A percentile compares a stretch with the other conserved stretches of the same genome.
Conservation (phyloP, 2,329 filamentous ascomycete species). For the Lachnellula suecica region DNA sequence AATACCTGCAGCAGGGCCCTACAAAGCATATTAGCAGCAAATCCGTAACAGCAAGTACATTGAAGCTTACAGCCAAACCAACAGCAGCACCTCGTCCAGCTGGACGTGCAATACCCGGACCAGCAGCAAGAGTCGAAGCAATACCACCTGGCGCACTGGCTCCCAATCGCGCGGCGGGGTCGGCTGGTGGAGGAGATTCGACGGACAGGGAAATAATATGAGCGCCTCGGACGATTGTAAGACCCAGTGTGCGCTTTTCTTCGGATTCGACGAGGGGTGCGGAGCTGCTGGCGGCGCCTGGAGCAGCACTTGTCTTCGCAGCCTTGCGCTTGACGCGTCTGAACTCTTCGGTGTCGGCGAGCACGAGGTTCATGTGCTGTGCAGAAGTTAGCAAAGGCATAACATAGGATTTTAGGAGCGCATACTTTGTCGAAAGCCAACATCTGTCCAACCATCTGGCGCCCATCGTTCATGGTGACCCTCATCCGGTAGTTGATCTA, state of each 20-base stretch:
- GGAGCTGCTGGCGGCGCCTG: constrained; percentile 53
- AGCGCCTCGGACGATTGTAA: constrained; percentile 91
- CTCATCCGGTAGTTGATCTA: constrained; percentile 99
- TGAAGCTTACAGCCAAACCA: constrained; percentile 68
- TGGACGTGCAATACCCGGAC: constrained; percentile 86
- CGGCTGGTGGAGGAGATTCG: constrained; percentile 91
- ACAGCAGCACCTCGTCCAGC: constrained; percentile 82
- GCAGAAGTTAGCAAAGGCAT: constrained; percentile 14
- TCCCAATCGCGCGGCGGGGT: constrained; percentile 86
- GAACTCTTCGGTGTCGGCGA: constrained; percentile 98
- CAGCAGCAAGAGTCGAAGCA: constrained; percentile 69
- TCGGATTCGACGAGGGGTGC: constrained; percentile 79
- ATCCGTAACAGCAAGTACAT: constrained; percentile 2
- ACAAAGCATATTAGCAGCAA: constrained; percentile 28
- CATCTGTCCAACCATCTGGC: constrained; percentile 98
- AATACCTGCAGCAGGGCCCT: constrained; percentile 83
- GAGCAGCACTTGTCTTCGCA: constrained; percentile 62
- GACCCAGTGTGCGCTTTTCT: constrained; percentile 94
- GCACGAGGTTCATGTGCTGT: constrained; percentile 98
- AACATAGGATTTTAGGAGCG: neutral
- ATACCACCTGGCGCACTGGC: constrained; percentile 68
- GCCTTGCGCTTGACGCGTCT: constrained; percentile 85
- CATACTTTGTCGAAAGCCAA: constrained; percentile 94
- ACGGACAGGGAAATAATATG: constrained; percentile 94
- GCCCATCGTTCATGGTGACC: constrained; percentile 89